phyloP scores from a whole-genome alignment of 441 rosid genomes.

The Populus hybrid region DNA sequence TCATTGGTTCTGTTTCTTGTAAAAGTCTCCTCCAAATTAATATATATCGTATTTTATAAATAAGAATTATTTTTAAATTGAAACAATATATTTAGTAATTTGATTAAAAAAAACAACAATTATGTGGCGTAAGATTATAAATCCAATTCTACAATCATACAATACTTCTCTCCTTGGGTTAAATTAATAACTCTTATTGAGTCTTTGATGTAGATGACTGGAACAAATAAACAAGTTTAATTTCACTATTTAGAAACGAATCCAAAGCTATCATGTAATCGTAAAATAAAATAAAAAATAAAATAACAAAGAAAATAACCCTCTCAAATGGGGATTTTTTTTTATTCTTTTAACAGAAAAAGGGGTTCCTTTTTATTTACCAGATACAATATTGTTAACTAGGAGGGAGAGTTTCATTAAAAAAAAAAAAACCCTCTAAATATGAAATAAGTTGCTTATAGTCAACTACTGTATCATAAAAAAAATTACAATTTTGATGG shows the following conservation, averaged over 20 bases:
- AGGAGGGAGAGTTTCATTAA: no score
- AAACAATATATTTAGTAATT: neutral
- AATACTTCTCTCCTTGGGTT: no score
- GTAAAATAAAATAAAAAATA: no score
- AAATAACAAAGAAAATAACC: no score
- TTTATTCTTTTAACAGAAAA: no score
- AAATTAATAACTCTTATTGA: no score
- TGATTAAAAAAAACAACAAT: neutral
- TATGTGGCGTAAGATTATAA: neutral
- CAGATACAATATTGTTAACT: no score
- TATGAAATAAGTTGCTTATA: neutral
- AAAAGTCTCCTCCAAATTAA: neutral
- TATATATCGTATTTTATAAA: neutral
- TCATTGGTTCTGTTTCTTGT: neutral
- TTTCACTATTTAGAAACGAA: neutral
- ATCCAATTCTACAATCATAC: neutral
- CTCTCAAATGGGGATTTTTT: no score
- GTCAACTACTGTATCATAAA: neutral
- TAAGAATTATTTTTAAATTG: neutral
- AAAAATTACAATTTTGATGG: no score
- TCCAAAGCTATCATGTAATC: neutral
- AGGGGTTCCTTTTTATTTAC: no score
- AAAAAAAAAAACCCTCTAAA: no score
- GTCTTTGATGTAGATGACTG: neutral
- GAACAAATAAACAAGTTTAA: neutral